A percentile compares a stretch with the other conserved stretches of the same genome.
Evolutionary conservation across 345 rosid species (phyloP).

Genomic region (Citrus glauca): DNA sequence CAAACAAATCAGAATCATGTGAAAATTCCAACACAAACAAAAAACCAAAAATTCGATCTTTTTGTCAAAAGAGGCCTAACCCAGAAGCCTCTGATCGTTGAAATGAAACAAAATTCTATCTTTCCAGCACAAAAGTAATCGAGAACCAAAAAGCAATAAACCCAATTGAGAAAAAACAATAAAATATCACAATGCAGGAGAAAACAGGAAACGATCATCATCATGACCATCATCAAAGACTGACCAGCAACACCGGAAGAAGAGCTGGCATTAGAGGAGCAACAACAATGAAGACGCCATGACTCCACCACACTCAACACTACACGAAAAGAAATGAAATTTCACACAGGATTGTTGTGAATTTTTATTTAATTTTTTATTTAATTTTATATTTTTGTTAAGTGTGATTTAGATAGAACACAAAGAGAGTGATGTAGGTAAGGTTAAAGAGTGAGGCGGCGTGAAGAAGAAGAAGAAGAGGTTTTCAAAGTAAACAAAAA

Average conservation of each 20-base stretch:
- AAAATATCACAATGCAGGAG: conserved; percentile 7
- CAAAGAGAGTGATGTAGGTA: conserved; percentile 33
- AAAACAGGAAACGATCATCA: not conserved
- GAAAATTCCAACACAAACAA: conserved; percentile 12
- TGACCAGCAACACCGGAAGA: conserved; percentile 26
- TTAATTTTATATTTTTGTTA: not conserved
- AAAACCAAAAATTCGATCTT: conserved; percentile 7
- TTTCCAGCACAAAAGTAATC: conserved; percentile 16
- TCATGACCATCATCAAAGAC: not conserved
- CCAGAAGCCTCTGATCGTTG: conserved; percentile 23
- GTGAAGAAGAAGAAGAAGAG: conserved; percentile 63
- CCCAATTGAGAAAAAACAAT: conserved; percentile 21
- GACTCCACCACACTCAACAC: not conserved
- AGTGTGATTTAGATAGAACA: conserved; percentile 35
- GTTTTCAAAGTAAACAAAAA: conserved; percentile 9
- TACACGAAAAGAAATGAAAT: not conserved
- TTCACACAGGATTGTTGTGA: not conserved
- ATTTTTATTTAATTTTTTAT: not conserved
- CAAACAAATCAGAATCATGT: conserved; percentile 5
- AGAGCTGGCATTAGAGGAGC: conserved; percentile 24
- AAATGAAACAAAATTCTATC: conserved; percentile 16
- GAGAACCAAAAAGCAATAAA: conserved; percentile 10
- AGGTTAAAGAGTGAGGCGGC: conserved; percentile 54
- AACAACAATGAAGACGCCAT: conserved; percentile 6
- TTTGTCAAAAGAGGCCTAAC: conserved; percentile 8